Base-by-base conservation (phyloP, 2,329 filamentous ascomycete genomes). In the Leptographium procerum region DNA sequence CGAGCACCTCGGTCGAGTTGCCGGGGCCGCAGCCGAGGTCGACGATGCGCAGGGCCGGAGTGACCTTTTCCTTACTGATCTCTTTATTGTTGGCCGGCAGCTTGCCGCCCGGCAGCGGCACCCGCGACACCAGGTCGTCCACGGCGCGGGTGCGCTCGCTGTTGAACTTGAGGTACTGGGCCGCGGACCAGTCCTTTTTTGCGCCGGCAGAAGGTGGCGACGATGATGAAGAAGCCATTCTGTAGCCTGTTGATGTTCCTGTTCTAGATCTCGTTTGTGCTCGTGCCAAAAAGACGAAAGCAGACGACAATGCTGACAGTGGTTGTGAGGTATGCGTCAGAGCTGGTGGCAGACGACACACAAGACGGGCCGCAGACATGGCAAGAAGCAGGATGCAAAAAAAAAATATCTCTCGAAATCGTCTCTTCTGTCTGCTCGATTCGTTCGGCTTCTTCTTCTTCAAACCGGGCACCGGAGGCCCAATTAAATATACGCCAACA, bases 11-110 rank as follows among this genome's bases (percentile, higher is more conserved):
- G 0, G 81, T 84, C 2, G 77, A 81, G 69, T 83, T 84, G 6
- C 77, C 82, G 0, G 82, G 82, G 0, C 82, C 82, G 66, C 82
- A 85, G 63, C 82, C 82, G 1, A 85, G 70, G 60, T 85, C 82
- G 63, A 82, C 70, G 63, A 84, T 75, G 31, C 66, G 69, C 11
- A 69, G 64, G n/a, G 78, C 69, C 0, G 65, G 57, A 16, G 33
- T 14, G 19, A 19, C 24, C n/a, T n/a, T n/a, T n/a, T n/a, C n/a
- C n/a, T n/a, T 24, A 13, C 16, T 22, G 16, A 22, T 1, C 9
- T 11, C 3, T 26, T 19, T 10, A 16, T 22, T n/a, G 16, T 13
- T 9, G 3, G 8, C 10, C 1, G 61, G 60, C 16, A 60, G 52
- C 10, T 26, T 57, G 26, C 59, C 69, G 24, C 59, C 58, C 1